Evolutionary conservation across 2,329 filamentous ascomycete genomes (phyloP), one percentile per base, ranked within the genome.

Genomic region (Xylariaceae sp.): DNA sequence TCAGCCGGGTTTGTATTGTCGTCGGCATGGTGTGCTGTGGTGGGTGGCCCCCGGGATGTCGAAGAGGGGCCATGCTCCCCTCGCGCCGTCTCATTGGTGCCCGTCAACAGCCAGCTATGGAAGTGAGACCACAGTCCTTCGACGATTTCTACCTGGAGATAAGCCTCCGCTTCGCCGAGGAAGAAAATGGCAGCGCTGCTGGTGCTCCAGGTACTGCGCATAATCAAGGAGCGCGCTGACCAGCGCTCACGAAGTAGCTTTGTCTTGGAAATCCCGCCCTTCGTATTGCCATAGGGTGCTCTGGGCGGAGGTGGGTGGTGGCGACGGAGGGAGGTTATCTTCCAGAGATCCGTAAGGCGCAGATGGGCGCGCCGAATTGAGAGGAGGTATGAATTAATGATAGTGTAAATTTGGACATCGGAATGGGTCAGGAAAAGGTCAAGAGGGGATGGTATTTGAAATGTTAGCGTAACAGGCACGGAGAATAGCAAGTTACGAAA

Each of bases 121-220:
- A 97, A 92, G 48, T 88, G 84, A 15, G 86, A 80, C 83, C 91
- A 96, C 1, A 89, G 85, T 30, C 85, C 85, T 55, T 85, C 83
- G 13, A 96, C 86, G 6, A 97, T 86, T 66, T 96, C 91, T 1
- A 88, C 89, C 69, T 96, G 92, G 42, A 97, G 84, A 64, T 95
- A 97, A 2, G 84, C 84, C 61, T 92, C 88, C 13, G 89, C 86
- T 68, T 96, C 92, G 0, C 88, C 89, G 3, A 97, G 77, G 62
- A 97, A 88, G 72, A 96, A 96, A 3, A 95, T 82, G 1, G 89
- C 87, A 2, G 91, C 88, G 65, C 88, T 91, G 62, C 88, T 87
- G 0, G 89, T 95, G 0, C 91, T 92, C 94, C 94, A 99, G 0
- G 92, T 81, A 58, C 85, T 87, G 15, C 94, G 84, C 79, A 95